phyloP scores from a whole-genome alignment of 2,329 filamentous ascomycete species.

The Fonsecaea multimorphosa region DNA sequence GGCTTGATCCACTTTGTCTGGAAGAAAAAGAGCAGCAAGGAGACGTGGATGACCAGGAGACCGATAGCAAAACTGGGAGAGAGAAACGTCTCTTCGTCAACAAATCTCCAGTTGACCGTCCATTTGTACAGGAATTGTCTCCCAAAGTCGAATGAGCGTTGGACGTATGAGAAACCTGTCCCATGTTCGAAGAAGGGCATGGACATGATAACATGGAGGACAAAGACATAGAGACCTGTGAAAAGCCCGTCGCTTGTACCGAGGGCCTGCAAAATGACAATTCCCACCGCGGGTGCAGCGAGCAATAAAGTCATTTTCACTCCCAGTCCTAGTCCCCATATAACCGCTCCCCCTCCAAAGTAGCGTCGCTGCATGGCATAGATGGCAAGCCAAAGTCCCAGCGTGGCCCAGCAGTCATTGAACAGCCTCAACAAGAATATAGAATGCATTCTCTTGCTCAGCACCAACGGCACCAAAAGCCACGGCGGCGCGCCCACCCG shows the following conservation, averaged over 20 bases:
- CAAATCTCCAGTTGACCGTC: slow-evolving; percentile 98
- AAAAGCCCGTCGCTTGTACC: slow-evolving; percentile 70
- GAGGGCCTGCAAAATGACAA: slow-evolving; percentile 75
- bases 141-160: slow-evolving; percentile 86
- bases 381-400: slow-evolving; percentile 84
- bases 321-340: slow-evolving; percentile 81
- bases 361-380: slow-evolving; percentile 74
- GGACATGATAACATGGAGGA: slow-evolving; percentile 70
- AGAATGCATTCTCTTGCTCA: slow-evolving; percentile 92
- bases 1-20: slow-evolving; percentile 74
- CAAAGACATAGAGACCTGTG: slow-evolving; percentile 72
- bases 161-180: slow-evolving; percentile 68
- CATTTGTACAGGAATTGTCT: slow-evolving; percentile 94
- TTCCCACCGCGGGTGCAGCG: slow-evolving; percentile 77
- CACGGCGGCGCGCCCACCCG: slow-evolving; percentile 70
- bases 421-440: slow-evolving; percentile 92
- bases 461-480: slow-evolving; percentile 79
- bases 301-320: slow-evolving; percentile 94
- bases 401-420: slow-evolving; percentile 89
- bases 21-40: slow-evolving; percentile 71
- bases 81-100: slow-evolving; percentile 82
- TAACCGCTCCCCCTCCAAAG: slow-evolving; percentile 74
- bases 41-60: slow-evolving; percentile 69
- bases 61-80: slow-evolving; percentile 70
- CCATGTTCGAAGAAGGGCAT: slow-evolving; percentile 26